A percentile compares a stretch with the other conserved stretches of the same genome.
Conservation (phyloP, 1,284 basidiomycete species). For the Termitomyces sp. region DNA sequence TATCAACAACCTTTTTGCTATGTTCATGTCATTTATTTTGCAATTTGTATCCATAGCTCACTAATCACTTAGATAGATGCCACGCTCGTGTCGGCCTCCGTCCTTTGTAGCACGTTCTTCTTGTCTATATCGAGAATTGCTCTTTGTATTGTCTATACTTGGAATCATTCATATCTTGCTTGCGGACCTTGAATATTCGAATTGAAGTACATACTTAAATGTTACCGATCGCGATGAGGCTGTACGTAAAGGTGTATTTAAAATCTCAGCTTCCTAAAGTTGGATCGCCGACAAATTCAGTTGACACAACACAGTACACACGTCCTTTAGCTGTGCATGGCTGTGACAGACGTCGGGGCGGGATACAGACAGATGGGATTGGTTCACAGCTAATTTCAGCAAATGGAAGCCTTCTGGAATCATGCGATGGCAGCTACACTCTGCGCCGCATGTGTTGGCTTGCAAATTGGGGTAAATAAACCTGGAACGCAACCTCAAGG, state of each 20-base stretch:
- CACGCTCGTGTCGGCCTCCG: not conserved
- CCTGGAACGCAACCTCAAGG: not conserved
- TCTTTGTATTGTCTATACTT: not conserved
- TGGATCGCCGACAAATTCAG: not conserved
- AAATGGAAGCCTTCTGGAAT: not conserved
- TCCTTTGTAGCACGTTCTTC: not conserved
- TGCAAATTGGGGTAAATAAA: not conserved
- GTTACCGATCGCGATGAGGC: not conserved
- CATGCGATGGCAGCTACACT: too few relatives aligned
- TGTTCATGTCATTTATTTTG: not conserved
- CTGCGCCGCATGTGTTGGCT: not conserved
- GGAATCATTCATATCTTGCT: not conserved
- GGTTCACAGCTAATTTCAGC: not conserved
- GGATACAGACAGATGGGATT: not conserved
- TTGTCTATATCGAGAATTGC: not conserved
- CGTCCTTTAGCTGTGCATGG: conserved; percentile 6
- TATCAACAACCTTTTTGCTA: not conserved
- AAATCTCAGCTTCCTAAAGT: too few relatives aligned
- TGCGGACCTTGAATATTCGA: not conserved
- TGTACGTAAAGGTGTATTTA: not conserved
- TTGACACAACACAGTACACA: not conserved
- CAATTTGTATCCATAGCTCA: conserved; percentile 10
- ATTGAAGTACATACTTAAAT: not conserved
- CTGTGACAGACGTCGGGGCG: not conserved
- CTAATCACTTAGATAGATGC: not conserved